Base-by-base conservation (phyloP, 306 rosid species). In the Canavalia ensiformis region DNA sequence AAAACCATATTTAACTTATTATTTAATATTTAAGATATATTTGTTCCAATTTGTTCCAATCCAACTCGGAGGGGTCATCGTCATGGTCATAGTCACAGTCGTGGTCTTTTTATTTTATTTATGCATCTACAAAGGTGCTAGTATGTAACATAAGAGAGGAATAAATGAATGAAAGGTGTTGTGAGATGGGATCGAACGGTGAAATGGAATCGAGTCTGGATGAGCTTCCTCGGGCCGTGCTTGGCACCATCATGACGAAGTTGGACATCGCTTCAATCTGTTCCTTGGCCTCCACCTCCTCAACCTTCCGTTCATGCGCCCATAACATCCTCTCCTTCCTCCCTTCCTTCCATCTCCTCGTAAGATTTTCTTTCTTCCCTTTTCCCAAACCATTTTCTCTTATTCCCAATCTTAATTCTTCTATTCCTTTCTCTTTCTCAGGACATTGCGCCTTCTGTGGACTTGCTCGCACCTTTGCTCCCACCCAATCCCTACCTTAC, bases 231-330 rank as follows among this genome's bases (percentile, higher is more conserved):
- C 41, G 73, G 34, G 87, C 95, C 39, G 70, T 95, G 1, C 84
- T 93, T 0, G 90, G 84, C 50, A 87, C 95, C 54, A 87, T 95
- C 84, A 76, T 95, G 85, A 86, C 87, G 12, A 95, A 93, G 82
- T 94, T 93, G 8, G 99, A 95, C 83, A 86, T 95, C 81, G 73
- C 93, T 46, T 95, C 99, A 33, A 73, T 95, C 77, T 90, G 94
- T 75, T 93, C 96, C 25, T 28, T 86, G 50, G 93, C 99, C 0
- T 81, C 97, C 65, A 93, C 99, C 7, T 90, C 93, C 86, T 87
- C 86, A 72, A 44, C 86, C 73, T 83, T 95, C 88, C 86, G 84
- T 4, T 63, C 88, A 45, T 88, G 90, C 84, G 92, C 91, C 28
- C 73, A 81, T 0, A 94, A 95, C 2, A 86, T 91, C 85, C 88